phyloP scores from a whole-genome alignment of 2,329 filamentous ascomycete species.

The Aspergillus fischeri region DNA sequence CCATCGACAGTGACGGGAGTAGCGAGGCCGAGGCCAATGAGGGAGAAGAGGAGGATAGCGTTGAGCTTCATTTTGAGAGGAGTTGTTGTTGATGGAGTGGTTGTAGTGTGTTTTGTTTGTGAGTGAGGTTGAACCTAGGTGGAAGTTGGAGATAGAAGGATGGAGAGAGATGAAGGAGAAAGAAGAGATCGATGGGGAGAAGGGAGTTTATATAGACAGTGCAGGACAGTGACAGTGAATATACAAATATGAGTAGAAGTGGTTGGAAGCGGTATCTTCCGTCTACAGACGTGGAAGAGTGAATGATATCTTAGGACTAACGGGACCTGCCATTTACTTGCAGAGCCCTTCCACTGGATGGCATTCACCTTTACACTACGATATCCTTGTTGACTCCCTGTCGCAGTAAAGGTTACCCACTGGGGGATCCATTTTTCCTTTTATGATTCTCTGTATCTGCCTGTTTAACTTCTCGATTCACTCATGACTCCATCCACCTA shows the following conservation, averaged over 20 bases:
- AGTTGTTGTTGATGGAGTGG: not conserved
- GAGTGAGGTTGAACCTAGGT: not conserved
- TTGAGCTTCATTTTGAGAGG: not conserved
- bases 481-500: too few species aligned
- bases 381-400: too few species aligned
- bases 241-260: not conserved
- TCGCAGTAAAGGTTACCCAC: too few species aligned
- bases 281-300: not conserved
- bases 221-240: not conserved
- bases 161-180: not conserved
- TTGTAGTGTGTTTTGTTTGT: not conserved
- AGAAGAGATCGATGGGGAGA: not conserved
- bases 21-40: not conserved
- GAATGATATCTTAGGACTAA: too few species aligned
- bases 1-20: not conserved
- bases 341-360: too few species aligned
- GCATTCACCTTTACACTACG: too few species aligned
- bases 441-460: too few species aligned
- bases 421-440: too few species aligned
- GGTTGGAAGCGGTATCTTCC: not conserved
- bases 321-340: too few species aligned
- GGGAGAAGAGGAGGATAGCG: not conserved
- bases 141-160: not conserved
- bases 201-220: not conserved
- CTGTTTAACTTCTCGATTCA: too few species aligned